These are phyloP conservation scores for Sclerotinia glacialis DNA, from an alignment of 2,329 filamentous ascomycete species.

Conservation along the genomic window DNA sequence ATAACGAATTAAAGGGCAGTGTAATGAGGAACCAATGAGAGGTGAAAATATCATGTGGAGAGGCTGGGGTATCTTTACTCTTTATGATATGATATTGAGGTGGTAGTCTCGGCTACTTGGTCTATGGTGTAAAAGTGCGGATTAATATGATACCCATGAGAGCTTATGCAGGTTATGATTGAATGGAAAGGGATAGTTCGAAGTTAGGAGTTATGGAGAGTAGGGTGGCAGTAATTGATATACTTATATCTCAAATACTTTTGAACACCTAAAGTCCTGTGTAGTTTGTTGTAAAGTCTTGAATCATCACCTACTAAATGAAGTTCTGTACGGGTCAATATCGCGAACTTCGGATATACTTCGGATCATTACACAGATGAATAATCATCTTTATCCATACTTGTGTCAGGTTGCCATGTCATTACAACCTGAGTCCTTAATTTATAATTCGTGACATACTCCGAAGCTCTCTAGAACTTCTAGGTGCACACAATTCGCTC, in stretches of 20 bases:
- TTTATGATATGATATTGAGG: not conserved
- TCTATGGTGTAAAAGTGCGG: not conserved
- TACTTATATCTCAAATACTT: not conserved
- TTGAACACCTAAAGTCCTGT: not conserved
- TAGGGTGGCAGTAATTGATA: not conserved
- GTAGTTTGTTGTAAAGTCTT: not conserved
- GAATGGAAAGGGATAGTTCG: not conserved
- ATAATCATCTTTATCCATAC: slow-evolving; percentile 2
- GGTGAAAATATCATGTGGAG: not conserved
- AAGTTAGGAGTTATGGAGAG: not conserved
- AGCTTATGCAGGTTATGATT: not conserved
- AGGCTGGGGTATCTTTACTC: not conserved
- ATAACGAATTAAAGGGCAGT: not conserved
- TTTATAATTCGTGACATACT: not conserved
- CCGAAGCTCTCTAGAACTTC: not conserved
- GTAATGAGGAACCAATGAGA: not conserved
- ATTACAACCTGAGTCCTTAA: not conserved
- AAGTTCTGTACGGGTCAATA: not conserved
- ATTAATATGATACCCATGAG: slow-evolving; percentile 17
- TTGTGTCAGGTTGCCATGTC: too few species aligned
- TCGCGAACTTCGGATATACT: not conserved
- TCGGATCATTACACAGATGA: not conserved
- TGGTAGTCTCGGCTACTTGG: not conserved
- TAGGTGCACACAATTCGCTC: not conserved
- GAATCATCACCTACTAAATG: not conserved